phyloP scores from a whole-genome alignment of 768 basidiomycete genomes.

The Lactarius quietus region DNA sequence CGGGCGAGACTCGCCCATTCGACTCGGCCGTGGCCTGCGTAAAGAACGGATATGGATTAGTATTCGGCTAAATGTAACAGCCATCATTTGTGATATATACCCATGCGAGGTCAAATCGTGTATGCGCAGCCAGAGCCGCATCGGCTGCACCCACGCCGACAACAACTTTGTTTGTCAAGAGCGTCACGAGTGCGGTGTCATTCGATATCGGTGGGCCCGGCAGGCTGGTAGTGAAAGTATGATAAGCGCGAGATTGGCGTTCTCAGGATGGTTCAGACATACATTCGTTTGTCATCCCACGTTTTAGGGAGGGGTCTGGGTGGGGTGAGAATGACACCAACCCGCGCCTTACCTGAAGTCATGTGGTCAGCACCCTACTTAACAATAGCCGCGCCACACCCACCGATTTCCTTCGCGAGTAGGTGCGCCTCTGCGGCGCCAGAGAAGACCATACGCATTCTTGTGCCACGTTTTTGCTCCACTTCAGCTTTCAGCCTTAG shows the following conservation, averaged over 20 bases:
- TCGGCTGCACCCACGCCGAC: slow-evolving; percentile 53
- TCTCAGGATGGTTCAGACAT: slow-evolving; percentile 27
- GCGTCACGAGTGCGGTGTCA: slow-evolving; percentile 49
- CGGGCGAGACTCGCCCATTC: slow-evolving; percentile 36
- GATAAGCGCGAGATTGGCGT: background rate
- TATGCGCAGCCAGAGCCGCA: slow-evolving; percentile 33
- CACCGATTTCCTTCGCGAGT: slow-evolving; percentile 58
- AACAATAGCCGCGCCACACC: background rate
- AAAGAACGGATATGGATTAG: background rate
- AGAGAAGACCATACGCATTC: slow-evolving; percentile 44
- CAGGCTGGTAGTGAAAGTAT: slow-evolving; percentile 38
- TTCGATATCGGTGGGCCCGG: slow-evolving; percentile 63
- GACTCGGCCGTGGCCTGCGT: slow-evolving; percentile 40
- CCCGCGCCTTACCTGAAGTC: slow-evolving; percentile 50
- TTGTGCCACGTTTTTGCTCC: slow-evolving; percentile 36
- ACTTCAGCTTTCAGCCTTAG: slow-evolving; percentile 56
- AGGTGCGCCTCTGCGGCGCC: slow-evolving; percentile 62
- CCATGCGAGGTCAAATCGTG: slow-evolving; percentile 40
- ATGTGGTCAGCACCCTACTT: background rate
- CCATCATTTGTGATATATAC: slow-evolving; percentile 30
- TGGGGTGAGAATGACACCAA: slow-evolving; percentile 69
- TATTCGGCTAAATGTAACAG: background rate
- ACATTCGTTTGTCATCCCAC: slow-evolving; percentile 70
- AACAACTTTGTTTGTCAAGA: slow-evolving; percentile 59
- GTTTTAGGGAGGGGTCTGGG: slow-evolving; percentile 56